Conservation (phyloP, 2,329 filamentous ascomycete species). For the Orbilia blumenaviensis region DNA sequence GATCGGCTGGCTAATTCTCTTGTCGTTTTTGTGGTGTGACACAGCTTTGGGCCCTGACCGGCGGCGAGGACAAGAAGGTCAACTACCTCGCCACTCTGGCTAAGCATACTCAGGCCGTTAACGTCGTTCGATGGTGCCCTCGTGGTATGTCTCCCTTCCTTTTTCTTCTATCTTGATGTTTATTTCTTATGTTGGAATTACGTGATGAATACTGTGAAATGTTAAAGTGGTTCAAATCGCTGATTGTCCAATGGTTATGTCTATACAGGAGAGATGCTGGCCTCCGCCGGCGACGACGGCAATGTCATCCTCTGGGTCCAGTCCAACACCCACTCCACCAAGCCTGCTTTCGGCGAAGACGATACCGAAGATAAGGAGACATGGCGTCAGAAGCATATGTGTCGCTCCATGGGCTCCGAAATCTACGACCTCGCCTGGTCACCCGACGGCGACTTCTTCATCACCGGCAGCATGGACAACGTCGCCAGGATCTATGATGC, state of each 20-base stretch:
- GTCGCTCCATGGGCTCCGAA: constrained; percentile 89
- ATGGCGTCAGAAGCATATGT: constrained; percentile 98
- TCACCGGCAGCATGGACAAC: constrained; percentile 99
- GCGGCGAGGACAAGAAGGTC: constrained; percentile 85
- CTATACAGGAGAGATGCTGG: constrained; percentile 91
- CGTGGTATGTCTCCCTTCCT: constrained; percentile 72
- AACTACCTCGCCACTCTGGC: constrained; percentile 89
- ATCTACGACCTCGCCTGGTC: constrained; percentile 99
- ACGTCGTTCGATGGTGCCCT: constrained; percentile 95
- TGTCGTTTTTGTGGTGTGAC: no score
- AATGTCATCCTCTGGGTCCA: constrained; percentile 97
- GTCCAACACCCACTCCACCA: constrained; percentile 73
- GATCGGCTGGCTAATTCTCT: background rate
- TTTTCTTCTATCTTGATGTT: no score
- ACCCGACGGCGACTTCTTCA: constrained; percentile 94
- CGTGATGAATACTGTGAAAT: background rate
- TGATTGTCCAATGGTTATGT: no score
- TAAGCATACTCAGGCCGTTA: constrained; percentile 96
- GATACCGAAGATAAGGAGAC: constrained; percentile 91
- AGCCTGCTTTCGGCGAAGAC: constrained; percentile 78
- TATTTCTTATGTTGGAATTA: no score
- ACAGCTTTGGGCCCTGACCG: constrained; percentile 90
- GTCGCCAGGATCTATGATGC: constrained; percentile 96
- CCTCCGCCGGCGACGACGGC: constrained; percentile 94
- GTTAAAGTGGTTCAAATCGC: no score